Conservation (phyloP, 2,329 filamentous ascomycete species). For the Penicillium decumbens region DNA sequence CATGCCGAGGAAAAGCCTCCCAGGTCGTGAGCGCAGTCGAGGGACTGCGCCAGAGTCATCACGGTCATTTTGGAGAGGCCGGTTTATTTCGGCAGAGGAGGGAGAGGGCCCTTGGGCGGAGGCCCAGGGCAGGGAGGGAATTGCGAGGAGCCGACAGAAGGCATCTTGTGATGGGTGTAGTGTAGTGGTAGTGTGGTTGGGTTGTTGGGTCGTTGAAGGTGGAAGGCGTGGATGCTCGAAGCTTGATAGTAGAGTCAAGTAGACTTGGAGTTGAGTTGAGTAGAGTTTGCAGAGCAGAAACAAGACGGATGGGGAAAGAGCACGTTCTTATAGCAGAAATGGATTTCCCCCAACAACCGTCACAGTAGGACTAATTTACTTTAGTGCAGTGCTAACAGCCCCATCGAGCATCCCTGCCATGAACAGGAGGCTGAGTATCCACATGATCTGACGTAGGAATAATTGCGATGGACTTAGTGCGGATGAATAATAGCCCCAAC, state of each 20-base stretch:
- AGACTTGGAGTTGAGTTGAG: neutral
- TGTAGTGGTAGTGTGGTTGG: neutral
- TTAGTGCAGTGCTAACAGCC: constrained; percentile 16
- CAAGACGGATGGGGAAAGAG: neutral
- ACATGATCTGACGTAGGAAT: constrained; percentile 29
- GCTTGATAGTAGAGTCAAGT: neutral
- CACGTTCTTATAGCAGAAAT: constrained; percentile 19
- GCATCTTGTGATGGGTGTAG: constrained; percentile 24
- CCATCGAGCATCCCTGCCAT: constrained; percentile 26
- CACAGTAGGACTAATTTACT: constrained; percentile 16
- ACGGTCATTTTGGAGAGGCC: constrained; percentile 27
- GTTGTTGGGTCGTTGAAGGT: neutral
- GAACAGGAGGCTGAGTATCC: constrained; percentile 29
- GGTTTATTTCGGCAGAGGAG: constrained; percentile 38
- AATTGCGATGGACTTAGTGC: constrained; percentile 15
- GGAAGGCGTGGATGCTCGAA: neutral
- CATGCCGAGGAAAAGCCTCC: constrained; percentile 23
- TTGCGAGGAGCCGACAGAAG: constrained; percentile 35
- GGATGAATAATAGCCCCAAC: constrained; percentile 21
- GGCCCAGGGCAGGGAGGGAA: constrained; percentile 40
- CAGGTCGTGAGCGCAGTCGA: constrained; percentile 23
- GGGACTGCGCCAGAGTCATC: constrained; percentile 29
- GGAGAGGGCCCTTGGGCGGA: constrained; percentile 39
- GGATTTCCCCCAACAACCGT: constrained; percentile 7
- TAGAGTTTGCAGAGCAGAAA: neutral